Conservation (phyloP, 495 filamentous ascomycete species). For the Podospora tetraspora region DNA sequence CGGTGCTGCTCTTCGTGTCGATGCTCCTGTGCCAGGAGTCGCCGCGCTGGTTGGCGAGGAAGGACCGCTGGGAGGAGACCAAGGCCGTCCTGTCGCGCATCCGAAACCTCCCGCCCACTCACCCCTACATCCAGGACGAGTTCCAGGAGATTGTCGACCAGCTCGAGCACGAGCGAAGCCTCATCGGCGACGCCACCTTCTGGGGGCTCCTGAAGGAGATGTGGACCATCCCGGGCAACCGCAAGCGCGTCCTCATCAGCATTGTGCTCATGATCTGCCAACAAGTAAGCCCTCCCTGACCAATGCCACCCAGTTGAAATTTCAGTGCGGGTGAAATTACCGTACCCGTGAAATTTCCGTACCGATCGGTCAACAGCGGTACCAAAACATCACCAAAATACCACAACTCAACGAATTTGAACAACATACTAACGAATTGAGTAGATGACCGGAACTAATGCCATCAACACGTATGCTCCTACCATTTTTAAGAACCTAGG, state of each 20-base stretch:
- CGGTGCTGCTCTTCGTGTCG: conserved; percentile 51
- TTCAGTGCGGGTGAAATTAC: no score
- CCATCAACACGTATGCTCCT: conserved; percentile 50
- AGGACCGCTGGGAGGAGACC: conserved; percentile 66
- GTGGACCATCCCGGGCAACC: conserved; percentile 59
- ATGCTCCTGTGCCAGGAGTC: conserved; percentile 59
- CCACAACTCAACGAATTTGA: no score
- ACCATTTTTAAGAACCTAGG: conserved; percentile 47
- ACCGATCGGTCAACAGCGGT: no score
- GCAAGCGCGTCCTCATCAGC: conserved; percentile 41
- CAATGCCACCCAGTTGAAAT: no score
- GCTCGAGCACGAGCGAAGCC: conserved; percentile 61
- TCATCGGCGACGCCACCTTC: conserved; percentile 57
- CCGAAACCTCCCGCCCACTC: conserved; percentile 50
- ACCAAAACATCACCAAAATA: no score
- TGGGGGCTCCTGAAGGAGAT: conserved; percentile 65
- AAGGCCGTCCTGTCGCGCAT: conserved; percentile 50
- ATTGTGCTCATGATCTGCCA: conserved; percentile 46
- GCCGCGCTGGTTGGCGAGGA: conserved; percentile 63
- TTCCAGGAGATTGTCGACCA: conserved; percentile 61
- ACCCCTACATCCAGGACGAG: conserved; percentile 62
- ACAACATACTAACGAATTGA: no score
- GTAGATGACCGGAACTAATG: conserved; percentile 38
- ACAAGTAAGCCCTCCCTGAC: conserved; percentile 15
- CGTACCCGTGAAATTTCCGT: no score